Percentiles rank a stretch among this genome's conserved stretches.
phyloP scores from a whole-genome alignment of 495 filamentous ascomycete genomes.

The Trichoderma reesei region DNA sequence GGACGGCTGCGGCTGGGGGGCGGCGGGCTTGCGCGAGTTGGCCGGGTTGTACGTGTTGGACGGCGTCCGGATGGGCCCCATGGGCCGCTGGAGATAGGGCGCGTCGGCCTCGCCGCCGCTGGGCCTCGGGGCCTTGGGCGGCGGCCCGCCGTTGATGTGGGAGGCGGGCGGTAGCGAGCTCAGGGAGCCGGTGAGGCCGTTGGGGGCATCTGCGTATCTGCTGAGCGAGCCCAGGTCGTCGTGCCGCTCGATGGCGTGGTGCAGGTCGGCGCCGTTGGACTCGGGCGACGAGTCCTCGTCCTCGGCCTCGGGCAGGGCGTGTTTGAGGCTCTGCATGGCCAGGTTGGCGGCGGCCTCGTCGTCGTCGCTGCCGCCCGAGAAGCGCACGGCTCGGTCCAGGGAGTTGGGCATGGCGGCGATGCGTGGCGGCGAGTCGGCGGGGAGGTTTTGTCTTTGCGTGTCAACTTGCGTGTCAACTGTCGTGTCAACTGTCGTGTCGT shows the following conservation, averaged over 20 bases:
- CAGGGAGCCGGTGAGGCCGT: slow-evolving; percentile 28
- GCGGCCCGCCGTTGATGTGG: slow-evolving; percentile 11
- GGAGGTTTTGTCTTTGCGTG: no score
- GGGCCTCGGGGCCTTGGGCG: slow-evolving; percentile 21
- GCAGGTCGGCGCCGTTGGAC: slow-evolving; percentile 48
- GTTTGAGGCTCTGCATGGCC: not conserved
- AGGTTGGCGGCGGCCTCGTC: slow-evolving; percentile 11
- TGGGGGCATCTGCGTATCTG: slow-evolving; percentile 27
- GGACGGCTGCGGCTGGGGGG: slow-evolving; percentile 23
- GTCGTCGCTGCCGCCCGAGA: slow-evolving; percentile 34
- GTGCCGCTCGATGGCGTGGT: slow-evolving; percentile 35
- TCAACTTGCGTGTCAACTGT: no score
- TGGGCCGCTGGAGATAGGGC: slow-evolving; percentile 25
- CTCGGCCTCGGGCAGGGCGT: slow-evolving; percentile 34
- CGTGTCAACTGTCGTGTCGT: no score
- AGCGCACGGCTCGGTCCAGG: slow-evolving; percentile 43
- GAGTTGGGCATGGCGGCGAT: slow-evolving; percentile 30
- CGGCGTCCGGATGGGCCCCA: slow-evolving; percentile 31
- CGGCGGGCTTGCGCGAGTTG: slow-evolving; percentile 20
- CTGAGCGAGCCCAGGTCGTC: slow-evolving; percentile 36
- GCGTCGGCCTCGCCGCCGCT: slow-evolving; percentile 14
- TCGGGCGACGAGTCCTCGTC: slow-evolving; percentile 50
- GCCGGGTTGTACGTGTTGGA: slow-evolving; percentile 42
- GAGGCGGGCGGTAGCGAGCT: slow-evolving; percentile 33
- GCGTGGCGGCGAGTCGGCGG: not conserved